Percentiles rank a stretch among this genome's conserved stretches.
Conservation (phyloP, 768 basidiomycete species). For the Pulveroboletus sp. region DNA sequence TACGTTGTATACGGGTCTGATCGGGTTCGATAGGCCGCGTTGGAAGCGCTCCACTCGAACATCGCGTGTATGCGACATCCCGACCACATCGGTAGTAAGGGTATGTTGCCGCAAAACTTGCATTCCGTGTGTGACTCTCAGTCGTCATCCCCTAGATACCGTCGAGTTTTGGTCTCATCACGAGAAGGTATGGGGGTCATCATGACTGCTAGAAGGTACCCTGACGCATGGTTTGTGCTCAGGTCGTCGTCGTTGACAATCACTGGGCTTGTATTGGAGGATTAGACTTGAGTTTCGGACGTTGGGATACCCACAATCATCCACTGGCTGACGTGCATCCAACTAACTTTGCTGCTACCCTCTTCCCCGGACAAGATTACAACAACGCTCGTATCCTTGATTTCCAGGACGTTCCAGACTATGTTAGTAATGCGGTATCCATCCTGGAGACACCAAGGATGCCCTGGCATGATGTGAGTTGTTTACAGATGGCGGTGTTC, state of each 20-base stretch:
- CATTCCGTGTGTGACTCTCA: background rate
- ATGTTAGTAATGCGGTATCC: slow-evolving; percentile 64
- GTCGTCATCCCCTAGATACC: slow-evolving; percentile 41
- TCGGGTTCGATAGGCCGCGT: slow-evolving; percentile 43
- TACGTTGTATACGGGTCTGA: background rate
- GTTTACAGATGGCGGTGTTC: background rate
- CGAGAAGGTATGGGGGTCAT: slow-evolving; percentile 52
- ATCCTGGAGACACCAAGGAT: slow-evolving; percentile 68
- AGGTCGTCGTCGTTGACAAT: slow-evolving; percentile 83
- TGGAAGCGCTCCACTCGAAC: slow-evolving; percentile 83
- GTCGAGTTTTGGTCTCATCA: slow-evolving; percentile 91
- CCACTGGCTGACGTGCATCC: slow-evolving; percentile 92
- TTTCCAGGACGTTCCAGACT: slow-evolving; percentile 78
- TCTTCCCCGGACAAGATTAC: slow-evolving; percentile 94
- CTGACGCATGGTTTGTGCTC: background rate
- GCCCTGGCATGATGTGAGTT: slow-evolving; percentile 93
- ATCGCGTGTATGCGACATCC: slow-evolving; percentile 88
- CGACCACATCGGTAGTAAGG: slow-evolving; percentile 82
- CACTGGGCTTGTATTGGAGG: slow-evolving; percentile 86
- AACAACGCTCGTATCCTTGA: slow-evolving; percentile 87
- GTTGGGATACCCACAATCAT: slow-evolving; percentile 92
- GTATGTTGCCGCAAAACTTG: slow-evolving; percentile 20
- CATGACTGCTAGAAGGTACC: background rate
- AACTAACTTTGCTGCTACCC: slow-evolving; percentile 69
- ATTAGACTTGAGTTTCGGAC: slow-evolving; percentile 92